These are phyloP conservation scores for Solanum verrucosum DNA, from an alignment of 257 asterid genomes.

Conservation along the genomic window DNA sequence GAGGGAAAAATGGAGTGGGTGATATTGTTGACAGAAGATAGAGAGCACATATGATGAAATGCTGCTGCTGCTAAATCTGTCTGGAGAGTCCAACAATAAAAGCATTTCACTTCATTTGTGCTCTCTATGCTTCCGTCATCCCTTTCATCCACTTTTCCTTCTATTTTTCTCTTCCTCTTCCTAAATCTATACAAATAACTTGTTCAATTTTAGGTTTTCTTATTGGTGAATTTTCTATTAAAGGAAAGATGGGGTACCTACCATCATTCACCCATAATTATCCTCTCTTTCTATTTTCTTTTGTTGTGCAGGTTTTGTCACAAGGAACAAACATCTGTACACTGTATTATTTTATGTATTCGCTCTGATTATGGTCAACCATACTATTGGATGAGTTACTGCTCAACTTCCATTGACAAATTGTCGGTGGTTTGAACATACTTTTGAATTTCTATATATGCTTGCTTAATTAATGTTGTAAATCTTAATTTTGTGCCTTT, in stretches of 20 bases:
- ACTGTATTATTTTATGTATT: not conserved
- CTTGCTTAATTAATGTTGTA: too few species aligned
- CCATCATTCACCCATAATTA: not conserved
- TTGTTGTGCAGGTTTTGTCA: not conserved
- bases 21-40: slow-evolving; percentile 38
- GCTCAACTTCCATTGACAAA: not conserved
- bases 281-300: not conserved
- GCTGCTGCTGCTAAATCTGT: slow-evolving; percentile 23
- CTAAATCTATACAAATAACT: not conserved
- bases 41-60: slow-evolving; percentile 44
- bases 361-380: not conserved
- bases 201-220: not conserved
- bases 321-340: not conserved
- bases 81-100: not conserved
- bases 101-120: slow-evolving; percentile 60
- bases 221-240: not conserved
- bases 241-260: not conserved
- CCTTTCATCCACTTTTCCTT: not conserved
- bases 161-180: not conserved
- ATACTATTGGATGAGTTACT: not conserved
- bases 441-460: too few species aligned
- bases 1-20: not conserved
- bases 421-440: not conserved
- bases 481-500: too few species aligned
- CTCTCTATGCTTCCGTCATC: slow-evolving; percentile 75